phyloP scores from a whole-genome alignment of 2,329 filamentous ascomycete species.

The Trematosphaeria pertusa region DNA sequence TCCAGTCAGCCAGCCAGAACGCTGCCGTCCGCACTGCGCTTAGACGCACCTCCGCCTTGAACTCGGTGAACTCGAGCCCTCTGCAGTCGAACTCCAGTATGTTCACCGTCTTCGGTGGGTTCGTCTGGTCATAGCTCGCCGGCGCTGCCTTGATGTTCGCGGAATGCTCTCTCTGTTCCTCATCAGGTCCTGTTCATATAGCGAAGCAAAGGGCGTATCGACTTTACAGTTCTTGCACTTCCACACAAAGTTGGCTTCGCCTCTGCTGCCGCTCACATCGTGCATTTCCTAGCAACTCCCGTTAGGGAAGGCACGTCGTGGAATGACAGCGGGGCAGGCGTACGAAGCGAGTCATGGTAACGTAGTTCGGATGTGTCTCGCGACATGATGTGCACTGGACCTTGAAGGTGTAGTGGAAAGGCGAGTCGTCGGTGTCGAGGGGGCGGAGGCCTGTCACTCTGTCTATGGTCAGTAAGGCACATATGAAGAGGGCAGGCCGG shows the following conservation, averaged over 20 bases:
- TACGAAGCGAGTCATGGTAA: slow-evolving; percentile 89
- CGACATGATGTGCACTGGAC: slow-evolving; percentile 98
- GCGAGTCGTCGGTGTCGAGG: slow-evolving; percentile 77
- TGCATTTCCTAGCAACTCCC: slow-evolving; percentile 72
- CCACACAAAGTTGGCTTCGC: slow-evolving; percentile 99
- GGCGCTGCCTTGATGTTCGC: slow-evolving; percentile 82
- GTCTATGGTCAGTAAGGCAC: slow-evolving; percentile 15
- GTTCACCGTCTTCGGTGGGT: slow-evolving; percentile 77
- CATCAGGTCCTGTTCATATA: slow-evolving; percentile 10
- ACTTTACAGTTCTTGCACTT: slow-evolving; percentile 98
- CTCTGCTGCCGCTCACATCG: slow-evolving; percentile 89
- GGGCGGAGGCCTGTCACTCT: slow-evolving; percentile 92
- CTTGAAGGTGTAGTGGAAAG: slow-evolving; percentile 97
- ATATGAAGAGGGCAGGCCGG: too few relatives aligned
- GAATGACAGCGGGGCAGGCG: slow-evolving; percentile 40
- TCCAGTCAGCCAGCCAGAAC: neutral
- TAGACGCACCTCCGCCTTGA: slow-evolving; percentile 82
- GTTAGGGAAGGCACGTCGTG: too few relatives aligned
- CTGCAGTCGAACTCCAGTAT: slow-evolving; percentile 93
- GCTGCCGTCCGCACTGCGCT: too few relatives aligned
- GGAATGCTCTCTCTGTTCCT: slow-evolving; percentile 77
- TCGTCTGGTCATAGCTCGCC: slow-evolving; percentile 71
- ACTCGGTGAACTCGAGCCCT: slow-evolving; percentile 89
- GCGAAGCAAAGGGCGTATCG: slow-evolving; percentile 23
- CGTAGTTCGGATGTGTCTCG: slow-evolving; percentile 85